These are phyloP conservation scores for Wickerhamiella infanticola DNA, from an alignment of 1,139 yeast genomes.

Conservation along the genomic window DNA sequence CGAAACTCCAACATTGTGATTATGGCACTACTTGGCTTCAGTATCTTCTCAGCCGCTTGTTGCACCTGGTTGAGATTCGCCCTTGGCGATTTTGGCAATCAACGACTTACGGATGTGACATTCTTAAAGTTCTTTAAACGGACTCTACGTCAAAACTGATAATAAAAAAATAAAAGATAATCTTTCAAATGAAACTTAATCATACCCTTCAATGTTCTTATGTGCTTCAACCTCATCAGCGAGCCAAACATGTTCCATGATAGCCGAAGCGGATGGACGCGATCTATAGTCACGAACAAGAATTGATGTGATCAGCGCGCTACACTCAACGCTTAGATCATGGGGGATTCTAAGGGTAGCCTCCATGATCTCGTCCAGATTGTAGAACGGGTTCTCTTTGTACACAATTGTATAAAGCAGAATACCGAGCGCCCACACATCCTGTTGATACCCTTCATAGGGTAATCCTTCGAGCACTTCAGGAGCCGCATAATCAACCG, in stretches of 20 bases:
- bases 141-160: not conserved
- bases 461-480: conserved; percentile 82
- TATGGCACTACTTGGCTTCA: conserved; percentile 40
- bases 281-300: conserved; percentile 2
- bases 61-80: conserved; percentile 10
- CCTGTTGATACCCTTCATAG: conserved; percentile 87
- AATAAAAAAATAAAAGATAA: too few relatives aligned
- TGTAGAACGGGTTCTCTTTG: conserved; percentile 89
- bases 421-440: conserved; percentile 93
- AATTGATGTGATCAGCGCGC: conserved; percentile 34
- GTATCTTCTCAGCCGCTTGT: conserved; percentile 9
- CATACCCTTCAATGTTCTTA: not conserved
- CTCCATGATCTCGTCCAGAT: conserved; percentile 87
- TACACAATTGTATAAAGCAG: conserved; percentile 76
- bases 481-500: conserved; percentile 94
- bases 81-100: conserved; percentile 13
- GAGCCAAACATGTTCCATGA: conserved; percentile 1
- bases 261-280: conserved; percentile 5
- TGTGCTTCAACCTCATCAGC: not conserved
- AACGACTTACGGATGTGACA: conserved; percentile 10
- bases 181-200: not conserved
- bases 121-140: conserved; percentile 11
- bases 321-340: conserved; percentile 38
- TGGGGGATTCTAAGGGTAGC: conserved; percentile 41
- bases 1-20: conserved; percentile 71